Base-by-base conservation (phyloP, 2,329 filamentous ascomycete species). In the Akanthomyces uredinophilus region DNA sequence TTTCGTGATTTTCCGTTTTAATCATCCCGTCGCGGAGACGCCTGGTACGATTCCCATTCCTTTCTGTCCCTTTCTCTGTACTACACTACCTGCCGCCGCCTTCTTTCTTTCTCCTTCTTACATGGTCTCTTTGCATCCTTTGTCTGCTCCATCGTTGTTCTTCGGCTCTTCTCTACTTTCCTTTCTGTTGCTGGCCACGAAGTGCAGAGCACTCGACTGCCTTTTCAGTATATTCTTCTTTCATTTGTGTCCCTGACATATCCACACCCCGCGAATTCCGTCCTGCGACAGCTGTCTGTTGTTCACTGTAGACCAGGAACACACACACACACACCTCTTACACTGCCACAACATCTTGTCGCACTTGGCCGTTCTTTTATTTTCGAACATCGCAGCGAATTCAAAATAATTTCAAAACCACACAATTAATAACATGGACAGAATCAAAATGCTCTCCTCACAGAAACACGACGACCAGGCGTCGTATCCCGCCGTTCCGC, bases 391-490 rank as follows among this genome's bases (percentile, higher is more conserved):
- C 51, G 16, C 27, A 18, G 5, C n/a, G 14, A 39, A 11, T 20
- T 37, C 14, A 32, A 24, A 13, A 5, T 37, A 27, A n/a, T 37
- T 8, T 39, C 46, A 3, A 52, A 27, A 44, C 18, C 29, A 43
- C 37, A 29, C 37, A 5, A 58, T 66, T 68, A 67, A 66, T 68
- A 69, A 71, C 65, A 66, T 60, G 60, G 43, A 69, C 66, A 73
- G 69, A 70, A 64, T 67, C 65, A 73, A 70, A n/a, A 77, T 77
- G 75, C 69, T 74, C 63, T 71, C 67, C 70, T 72, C 74, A 53
- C 69, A 71, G 68, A 74, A 72, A 65, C 65, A 67, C 64, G 68
- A 70, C 63, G 67, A 70, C 53, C 62, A 66, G 64, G 61, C 68
- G 61, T 66, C 69, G 57, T 77, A 75, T 62, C 75, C 75, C 54